Conservation (phyloP, 2,329 filamentous ascomycete species). For the Apiospora arundinis region DNA sequence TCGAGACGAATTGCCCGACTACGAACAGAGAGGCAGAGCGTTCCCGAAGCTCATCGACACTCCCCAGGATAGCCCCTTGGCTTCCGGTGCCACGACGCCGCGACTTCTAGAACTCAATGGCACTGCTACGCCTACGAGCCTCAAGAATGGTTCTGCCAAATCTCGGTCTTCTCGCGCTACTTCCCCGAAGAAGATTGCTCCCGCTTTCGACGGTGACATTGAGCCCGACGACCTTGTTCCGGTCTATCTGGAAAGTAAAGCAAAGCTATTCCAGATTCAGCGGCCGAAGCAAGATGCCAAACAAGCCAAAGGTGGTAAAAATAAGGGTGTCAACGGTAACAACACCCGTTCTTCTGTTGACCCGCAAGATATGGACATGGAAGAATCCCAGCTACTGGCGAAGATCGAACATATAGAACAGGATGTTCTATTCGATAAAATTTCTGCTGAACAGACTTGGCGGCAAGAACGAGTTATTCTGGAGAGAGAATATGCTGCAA, state of each 20-base stretch:
- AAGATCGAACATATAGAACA: conserved; percentile 81
- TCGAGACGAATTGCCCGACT: conserved; percentile 73
- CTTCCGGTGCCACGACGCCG: conserved; percentile 58
- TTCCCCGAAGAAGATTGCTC: conserved; percentile 49
- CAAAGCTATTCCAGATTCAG: conserved; percentile 68
- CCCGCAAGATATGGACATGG: conserved; percentile 46
- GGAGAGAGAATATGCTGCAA: conserved; percentile 65
- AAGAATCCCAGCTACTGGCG: conserved; percentile 69
- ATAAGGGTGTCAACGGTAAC: conserved; percentile 25
- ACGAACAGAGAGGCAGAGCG: conserved; percentile 58
- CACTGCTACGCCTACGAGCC: conserved; percentile 36
- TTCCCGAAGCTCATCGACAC: conserved; percentile 43
- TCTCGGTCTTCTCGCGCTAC: conserved; percentile 36
- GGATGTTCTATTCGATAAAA: conserved; percentile 76
- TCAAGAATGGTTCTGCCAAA: conserved; percentile 44
- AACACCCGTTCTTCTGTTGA: background rate
- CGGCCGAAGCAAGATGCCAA: conserved; percentile 56
- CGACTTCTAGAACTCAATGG: conserved; percentile 45
- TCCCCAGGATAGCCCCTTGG: conserved; percentile 55
- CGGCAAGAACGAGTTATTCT: conserved; percentile 62
- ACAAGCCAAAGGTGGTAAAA: conserved; percentile 46
- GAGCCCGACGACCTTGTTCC: conserved; percentile 78
- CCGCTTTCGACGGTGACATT: conserved; percentile 71
- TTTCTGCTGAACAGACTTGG: conserved; percentile 71
- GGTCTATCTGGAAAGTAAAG: conserved; percentile 77